Evolutionary conservation across 352 stramenopile species (phyloP), one percentile per base, ranked within the genome.

Genomic region (Phytophthora capsici): DNA sequence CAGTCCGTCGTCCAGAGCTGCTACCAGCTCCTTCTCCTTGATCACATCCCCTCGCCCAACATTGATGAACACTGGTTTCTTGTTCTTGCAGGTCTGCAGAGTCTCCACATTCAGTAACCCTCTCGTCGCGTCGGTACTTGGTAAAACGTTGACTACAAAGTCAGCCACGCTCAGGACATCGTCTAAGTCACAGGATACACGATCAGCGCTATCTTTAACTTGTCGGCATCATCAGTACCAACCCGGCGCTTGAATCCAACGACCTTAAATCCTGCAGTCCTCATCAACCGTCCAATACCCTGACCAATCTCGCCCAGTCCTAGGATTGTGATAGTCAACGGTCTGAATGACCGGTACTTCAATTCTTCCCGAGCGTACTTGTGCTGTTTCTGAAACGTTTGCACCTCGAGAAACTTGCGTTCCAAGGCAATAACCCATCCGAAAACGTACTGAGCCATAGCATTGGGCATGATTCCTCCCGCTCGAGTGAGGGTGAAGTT

Each of bases 31-130:
- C n/a, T 49, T 50, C 67, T 95, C 86, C 16, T 66, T 61, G 44
- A 96, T 83, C 25, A 97, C 73, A 63, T 97, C 89, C 13, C 91
- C 91, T 37, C 89, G 81, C 17, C 91, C 91, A 19, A 95, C 86
- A 67, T 97, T 97, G 66, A 97, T 85, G 58, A 97, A 89, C 34
- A 95, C 77, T 16, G 87, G 86, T 64, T 87, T 66, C 72, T 87
- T 83, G 6, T 59, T 37, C 0, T 66, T 62, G 46, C 84, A 92
- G 8, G 64, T 50, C 23, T 72, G 25, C 12, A 97, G 58, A 14
- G 62, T 71, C 20, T 71, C 48, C 25, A 80, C 47, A 14, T 57
- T 80, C 13, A 97, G 68, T 19, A 96, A 51, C 37, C 80, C 72
- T 22, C 68, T 71, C n/a, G 91, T 97, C n/a, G 75, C 73, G 0